Percentiles rank a stretch among this genome's conserved stretches.
These are phyloP conservation scores for Pancytospora epiphaga DNA, from an alignment of 371 early-diverging fungal genomes.

Conservation along the genomic window DNA sequence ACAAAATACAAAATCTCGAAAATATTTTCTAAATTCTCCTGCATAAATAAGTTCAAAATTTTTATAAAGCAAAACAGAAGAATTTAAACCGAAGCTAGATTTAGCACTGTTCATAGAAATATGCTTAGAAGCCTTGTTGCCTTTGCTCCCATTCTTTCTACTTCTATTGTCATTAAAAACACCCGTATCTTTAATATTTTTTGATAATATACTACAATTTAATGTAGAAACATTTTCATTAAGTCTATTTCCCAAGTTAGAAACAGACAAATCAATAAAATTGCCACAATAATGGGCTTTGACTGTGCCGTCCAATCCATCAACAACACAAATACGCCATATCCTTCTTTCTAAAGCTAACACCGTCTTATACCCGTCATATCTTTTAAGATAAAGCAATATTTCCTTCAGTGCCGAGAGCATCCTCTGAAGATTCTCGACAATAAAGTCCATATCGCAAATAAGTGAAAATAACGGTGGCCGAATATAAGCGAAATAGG, in stretches of 20 bases:
- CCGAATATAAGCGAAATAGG: slow-evolving; percentile 18
- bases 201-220: neutral
- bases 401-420: slow-evolving; percentile 30
- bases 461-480: slow-evolving; percentile 43
- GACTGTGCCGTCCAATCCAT: neutral
- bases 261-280: neutral
- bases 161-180: neutral
- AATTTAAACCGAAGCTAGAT: neutral
- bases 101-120: neutral
- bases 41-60: neutral
- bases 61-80: neutral
- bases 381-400: slow-evolving; percentile 20
- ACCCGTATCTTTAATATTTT: neutral
- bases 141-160: neutral
- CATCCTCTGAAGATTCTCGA: slow-evolving; percentile 50
- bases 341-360: neutral
- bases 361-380: slow-evolving; percentile 6
- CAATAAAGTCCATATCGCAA: slow-evolving; percentile 43
- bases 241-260: neutral
- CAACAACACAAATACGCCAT: neutral
- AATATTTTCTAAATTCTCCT: neutral
- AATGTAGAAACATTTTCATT: neutral
- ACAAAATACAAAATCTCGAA: neutral
- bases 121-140: neutral
- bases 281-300: neutral